Percentiles rank a stretch among this genome's conserved stretches.
Evolutionary conservation across 768 basidiomycete genomes (phyloP).

Genomic region (Lactarius tabidus): DNA sequence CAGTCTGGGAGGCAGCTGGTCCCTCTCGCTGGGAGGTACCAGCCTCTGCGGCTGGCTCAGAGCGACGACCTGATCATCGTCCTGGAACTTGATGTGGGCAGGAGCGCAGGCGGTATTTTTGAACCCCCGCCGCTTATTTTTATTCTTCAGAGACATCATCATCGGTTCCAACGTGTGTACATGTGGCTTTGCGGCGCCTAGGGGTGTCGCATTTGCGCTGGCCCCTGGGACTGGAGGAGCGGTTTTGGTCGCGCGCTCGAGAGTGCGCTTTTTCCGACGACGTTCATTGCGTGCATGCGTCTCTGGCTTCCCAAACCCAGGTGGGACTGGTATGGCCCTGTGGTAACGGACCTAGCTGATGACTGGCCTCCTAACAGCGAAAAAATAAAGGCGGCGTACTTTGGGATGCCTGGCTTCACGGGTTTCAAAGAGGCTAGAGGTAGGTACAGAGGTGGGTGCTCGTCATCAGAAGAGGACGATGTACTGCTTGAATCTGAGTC

Average conservation of each 20-base stretch:
- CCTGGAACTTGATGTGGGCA: conserved; percentile 53
- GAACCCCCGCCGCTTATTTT: conserved; percentile 72
- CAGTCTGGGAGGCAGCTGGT: conserved; percentile 54
- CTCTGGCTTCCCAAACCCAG: conserved; percentile 54
- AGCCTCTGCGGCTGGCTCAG: conserved; percentile 35
- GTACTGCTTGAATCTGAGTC: conserved; percentile 28
- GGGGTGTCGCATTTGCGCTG: conserved; percentile 43
- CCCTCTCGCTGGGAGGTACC: conserved; percentile 61
- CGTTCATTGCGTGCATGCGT: conserved; percentile 59
- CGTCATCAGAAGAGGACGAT: conserved; percentile 22
- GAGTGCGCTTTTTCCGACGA: conserved; percentile 44
- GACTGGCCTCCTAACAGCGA: background rate
- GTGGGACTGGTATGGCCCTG: conserved; percentile 40
- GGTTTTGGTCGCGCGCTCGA: conserved; percentile 29
- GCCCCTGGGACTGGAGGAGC: conserved; percentile 31
- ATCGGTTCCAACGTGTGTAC: conserved; percentile 27
- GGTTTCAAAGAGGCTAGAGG: background rate
- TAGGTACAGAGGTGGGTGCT: background rate
- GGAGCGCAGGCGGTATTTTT: conserved; percentile 46
- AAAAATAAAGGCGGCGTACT: conserved; percentile 4
- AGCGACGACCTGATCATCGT: conserved; percentile 22
- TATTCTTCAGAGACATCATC: conserved; percentile 60
- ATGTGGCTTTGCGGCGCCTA: conserved; percentile 32
- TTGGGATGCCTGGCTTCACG: background rate
- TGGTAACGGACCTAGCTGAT: conserved; percentile 16